Base-by-base conservation (phyloP, 2,329 filamentous ascomycete species). In the Leptoxyphium fumago region DNA sequence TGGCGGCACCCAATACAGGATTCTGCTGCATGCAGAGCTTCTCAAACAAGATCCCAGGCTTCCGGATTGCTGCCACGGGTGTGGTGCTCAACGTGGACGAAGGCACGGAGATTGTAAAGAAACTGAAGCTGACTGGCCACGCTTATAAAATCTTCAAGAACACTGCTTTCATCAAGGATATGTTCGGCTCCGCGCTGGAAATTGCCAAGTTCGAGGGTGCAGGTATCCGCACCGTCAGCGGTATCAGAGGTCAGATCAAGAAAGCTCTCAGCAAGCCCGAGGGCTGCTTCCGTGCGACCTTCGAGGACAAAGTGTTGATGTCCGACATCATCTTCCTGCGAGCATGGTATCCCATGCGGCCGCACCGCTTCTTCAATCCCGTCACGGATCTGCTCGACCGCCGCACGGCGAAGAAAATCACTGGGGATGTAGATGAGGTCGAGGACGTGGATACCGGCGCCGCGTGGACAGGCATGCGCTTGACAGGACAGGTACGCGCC, bases 141-240 rank as follows among this genome's bases (percentile, higher is more conserved):
- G 88, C 91, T 1, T 93, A 91, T 74, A 96, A 96, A 69, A 93
- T 96, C 64, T 96, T 93, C 77, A 94, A 94, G 67, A 98, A 98
- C 69, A 98, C 91, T 0, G 88, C 91, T 34, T 98, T 98, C 62
- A 87, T 98, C 68, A 93, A 91, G 64, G 86, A 94, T 67, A 98
- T 98, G 91, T 98, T 98, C 73, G 87, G 78, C 60, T 81, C 82
- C 1, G 74, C 86, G 0, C 78, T 98, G 38, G 91, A 98, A 62
- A 91, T 98, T 51, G 89, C 91, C 57, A 98, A 96, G 61, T 98
- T 98, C 58, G 91, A 98, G 68, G 91, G 91, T 46, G 91, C 91
- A 9, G 80, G 84, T 45, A 89, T 98, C 67, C 86, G 88, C 60
- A 98, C 93, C 0, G 93, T 98, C 18, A 95, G 88, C 1, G 93